Conservation (phyloP, 768 basidiomycete genomes). For the Clitopilus hobsonii region DNA sequence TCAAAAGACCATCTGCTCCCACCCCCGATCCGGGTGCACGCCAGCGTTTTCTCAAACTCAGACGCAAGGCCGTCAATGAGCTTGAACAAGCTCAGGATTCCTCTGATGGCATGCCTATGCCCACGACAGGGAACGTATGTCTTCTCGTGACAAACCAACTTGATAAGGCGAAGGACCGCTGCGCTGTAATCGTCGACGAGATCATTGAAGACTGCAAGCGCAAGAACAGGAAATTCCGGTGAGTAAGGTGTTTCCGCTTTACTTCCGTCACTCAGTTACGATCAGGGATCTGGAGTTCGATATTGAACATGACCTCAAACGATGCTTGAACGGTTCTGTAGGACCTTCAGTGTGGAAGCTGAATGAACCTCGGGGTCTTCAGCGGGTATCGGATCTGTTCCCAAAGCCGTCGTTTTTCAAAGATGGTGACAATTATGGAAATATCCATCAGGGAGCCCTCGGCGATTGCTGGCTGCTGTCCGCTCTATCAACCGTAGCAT, state of each 20-base stretch:
- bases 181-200: conserved; percentile 33
- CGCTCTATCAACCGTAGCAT: conserved; percentile 45
- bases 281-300: not conserved
- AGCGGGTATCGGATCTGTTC: conserved; percentile 46
- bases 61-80: too few species aligned
- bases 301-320: not conserved
- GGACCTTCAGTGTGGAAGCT: not conserved
- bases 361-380: conserved; percentile 24
- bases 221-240: conserved; percentile 45
- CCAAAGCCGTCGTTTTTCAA: conserved; percentile 46
- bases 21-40: too few species aligned
- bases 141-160: conserved; percentile 45
- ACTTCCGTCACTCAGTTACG: not conserved
- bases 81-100: too few species aligned
- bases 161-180: conserved; percentile 36
- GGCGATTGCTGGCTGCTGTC: conserved; percentile 54
- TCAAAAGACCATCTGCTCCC: too few species aligned
- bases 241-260: conserved; percentile 1
- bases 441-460: conserved; percentile 43
- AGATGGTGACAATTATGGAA: conserved; percentile 35
- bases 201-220: conserved; percentile 39
- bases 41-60: too few species aligned
- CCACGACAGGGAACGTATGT: conserved; percentile 20
- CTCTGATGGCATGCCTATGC: too few species aligned
- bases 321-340: not conserved